Conservation (phyloP, 1,284 basidiomycete genomes). For the Malassezia nana region DNA sequence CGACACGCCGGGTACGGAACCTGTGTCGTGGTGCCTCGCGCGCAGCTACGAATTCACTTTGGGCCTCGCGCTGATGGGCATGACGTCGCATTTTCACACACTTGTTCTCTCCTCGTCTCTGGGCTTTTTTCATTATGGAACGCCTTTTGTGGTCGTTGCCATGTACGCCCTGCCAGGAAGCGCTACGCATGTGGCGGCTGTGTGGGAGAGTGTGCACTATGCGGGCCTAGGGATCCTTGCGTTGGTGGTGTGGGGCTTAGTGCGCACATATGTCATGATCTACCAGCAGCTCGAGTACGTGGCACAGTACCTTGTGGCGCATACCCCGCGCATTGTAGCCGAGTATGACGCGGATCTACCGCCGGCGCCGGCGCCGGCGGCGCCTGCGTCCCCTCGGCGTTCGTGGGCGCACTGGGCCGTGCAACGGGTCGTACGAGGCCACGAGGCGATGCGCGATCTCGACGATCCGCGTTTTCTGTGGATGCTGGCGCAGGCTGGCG, state of each 20-base stretch:
- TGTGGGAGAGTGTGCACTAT: conserved; percentile 6
- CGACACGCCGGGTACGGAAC: background rate
- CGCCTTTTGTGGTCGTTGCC: conserved; percentile 4
- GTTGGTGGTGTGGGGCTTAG: conserved; percentile 2
- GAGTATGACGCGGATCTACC: background rate
- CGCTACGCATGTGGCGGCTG: background rate
- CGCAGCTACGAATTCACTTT: conserved; percentile 1
- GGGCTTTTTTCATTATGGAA: conserved; percentile 2
- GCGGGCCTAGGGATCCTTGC: background rate
- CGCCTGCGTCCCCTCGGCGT: background rate
- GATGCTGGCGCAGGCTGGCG: conserved; percentile 9
- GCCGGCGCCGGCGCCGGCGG: background rate
- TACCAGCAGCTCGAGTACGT: background rate
- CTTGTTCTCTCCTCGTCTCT: conserved; percentile 1
- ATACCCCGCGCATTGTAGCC: background rate
- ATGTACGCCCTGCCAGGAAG: background rate
- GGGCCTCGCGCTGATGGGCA: conserved; percentile 10
- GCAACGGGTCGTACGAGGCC: background rate
- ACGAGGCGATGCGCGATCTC: background rate
- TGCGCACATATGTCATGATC: background rate
- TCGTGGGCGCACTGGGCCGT: background rate
- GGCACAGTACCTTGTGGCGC: background rate
- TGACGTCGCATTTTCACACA: background rate
- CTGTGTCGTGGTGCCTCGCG: background rate
- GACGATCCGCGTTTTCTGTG: conserved; percentile 6